These are phyloP conservation scores for Kewa caespitosa DNA, from an alignment of 179 eudicot species.

Conservation along the genomic window DNA sequence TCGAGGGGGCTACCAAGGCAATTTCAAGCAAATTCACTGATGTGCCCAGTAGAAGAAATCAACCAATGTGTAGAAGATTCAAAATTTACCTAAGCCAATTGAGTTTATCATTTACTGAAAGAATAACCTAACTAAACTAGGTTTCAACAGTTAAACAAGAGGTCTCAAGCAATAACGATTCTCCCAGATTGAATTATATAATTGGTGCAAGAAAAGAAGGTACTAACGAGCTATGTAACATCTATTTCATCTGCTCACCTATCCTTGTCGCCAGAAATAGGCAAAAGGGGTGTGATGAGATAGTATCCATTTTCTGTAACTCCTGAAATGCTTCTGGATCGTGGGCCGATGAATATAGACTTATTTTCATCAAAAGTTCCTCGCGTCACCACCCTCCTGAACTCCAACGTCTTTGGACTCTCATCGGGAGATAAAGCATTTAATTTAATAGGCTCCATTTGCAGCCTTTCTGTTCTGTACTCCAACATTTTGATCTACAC, in stretches of 20 bases:
- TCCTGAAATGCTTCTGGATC: constrained; percentile 97
- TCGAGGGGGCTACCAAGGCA: too few relatives aligned
- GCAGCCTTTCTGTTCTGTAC: constrained; percentile 64
- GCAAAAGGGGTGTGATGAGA: constrained; percentile 76
- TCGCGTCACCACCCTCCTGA: constrained; percentile 64
- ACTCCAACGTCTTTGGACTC: constrained; percentile 55
- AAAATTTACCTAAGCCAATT: too few relatives aligned
- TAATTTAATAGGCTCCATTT: constrained; percentile 61
- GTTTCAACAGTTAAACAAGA: too few relatives aligned
- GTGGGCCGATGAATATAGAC: constrained; percentile 84
- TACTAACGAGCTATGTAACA: too few relatives aligned
- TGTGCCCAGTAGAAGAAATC: background rate
- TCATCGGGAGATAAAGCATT: constrained; percentile 37
- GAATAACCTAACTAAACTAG: too few relatives aligned
- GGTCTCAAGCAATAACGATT: too few relatives aligned
- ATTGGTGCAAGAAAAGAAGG: too few relatives aligned
- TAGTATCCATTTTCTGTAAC: constrained; percentile 95
- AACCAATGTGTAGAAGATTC: background rate
- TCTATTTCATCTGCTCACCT: constrained; percentile 47
- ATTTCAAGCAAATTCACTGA: too few relatives aligned
- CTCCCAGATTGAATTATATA: too few relatives aligned
- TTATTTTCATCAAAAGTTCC: constrained; percentile 77
- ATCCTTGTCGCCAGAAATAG: constrained; percentile 51
- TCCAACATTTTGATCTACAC: constrained; percentile 80
- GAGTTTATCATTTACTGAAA: too few relatives aligned